Base-by-base conservation (phyloP, 805 yeast species). In the Barnettozyma populi region DNA sequence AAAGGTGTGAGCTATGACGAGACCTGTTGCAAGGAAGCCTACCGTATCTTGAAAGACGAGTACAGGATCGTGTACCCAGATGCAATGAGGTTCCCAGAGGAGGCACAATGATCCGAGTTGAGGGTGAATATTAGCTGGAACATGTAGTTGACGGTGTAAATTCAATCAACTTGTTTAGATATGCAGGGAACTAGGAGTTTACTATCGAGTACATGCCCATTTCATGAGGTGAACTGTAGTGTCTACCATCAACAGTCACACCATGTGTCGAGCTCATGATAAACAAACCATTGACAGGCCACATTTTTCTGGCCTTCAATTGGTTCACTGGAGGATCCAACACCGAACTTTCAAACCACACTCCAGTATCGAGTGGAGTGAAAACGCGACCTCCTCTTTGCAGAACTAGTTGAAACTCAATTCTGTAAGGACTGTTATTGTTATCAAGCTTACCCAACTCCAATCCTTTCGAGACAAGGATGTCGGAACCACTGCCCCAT, bases 401-500 rank as follows among this genome's bases (percentile, higher is more conserved):
- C 35, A 40, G 20, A 14, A 35, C 34, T 7, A 41, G n/a, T 13
- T 11, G 25, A 25, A 45, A 45, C 6, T 40, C 36, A 24, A 45
- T 13, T 27, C 4, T 13, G 24, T 7, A 27, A 13, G 24, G 27
- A 13, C 32, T 37, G 21, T 35, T 6, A 3, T 7, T 16, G 8
- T 32, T 34, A 7, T 23, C 34, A 16, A 32, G 21, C 18, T 14
- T 29, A 19, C 38, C 43, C 10, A 45, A 18, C 9, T 40, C 44
- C 24, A 47, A 16, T 18, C 36, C 44, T 25, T 45, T 20, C n/a
- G 48, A 19, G 2, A 43, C 53, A n/a, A 50, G 23, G 2, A 43
- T 11, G 4, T 40, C 36, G 10, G 51, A 27, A 2, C 36, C 39
- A 23, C 36, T 27, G 2, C 53, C 53, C 53, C 51, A 50, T 36